A percentile compares a stretch with the other conserved stretches of the same genome.
These are phyloP conservation scores for Cucumis variabilis DNA, from an alignment of 331 rosid genomes.

Conservation along the genomic window DNA sequence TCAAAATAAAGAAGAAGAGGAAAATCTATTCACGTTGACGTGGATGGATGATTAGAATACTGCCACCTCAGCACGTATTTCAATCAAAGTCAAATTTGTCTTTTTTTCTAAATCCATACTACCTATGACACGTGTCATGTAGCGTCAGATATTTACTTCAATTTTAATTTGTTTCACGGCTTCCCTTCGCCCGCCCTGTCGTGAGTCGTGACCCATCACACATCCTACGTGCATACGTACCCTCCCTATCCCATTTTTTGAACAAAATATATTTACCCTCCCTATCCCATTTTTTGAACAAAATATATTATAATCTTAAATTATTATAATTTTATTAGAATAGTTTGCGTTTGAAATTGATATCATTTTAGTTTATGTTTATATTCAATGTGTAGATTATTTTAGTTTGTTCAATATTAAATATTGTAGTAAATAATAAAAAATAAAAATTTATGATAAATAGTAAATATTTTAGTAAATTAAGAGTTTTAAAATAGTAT, in stretches of 20 bases:
- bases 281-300: not conserved
- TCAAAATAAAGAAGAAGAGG: not conserved
- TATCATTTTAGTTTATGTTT: no score
- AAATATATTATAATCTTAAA: no score
- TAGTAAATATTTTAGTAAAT: no score
- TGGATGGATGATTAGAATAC: not conserved
- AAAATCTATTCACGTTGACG: constrained; percentile 4
- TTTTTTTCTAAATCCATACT: not conserved
- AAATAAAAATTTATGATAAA: no score
- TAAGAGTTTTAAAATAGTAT: no score
- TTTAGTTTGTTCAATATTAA: no score
- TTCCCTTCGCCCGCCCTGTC: not conserved
- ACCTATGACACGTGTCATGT: not conserved
- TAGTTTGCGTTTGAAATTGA: no score
- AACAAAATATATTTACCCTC: not conserved
- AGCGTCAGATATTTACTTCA: not conserved
- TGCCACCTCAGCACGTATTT: not conserved
- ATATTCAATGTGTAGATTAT: no score
- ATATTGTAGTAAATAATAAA: no score
- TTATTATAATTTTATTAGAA: no score
- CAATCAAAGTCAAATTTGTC: not conserved
- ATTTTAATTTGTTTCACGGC: not conserved
- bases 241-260: not conserved
- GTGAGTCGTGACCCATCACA: not conserved
- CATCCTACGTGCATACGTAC: not conserved